These are phyloP conservation scores for Chlorella sp. DNA, from an alignment of 139 green algal species.

Conservation along the genomic window DNA sequence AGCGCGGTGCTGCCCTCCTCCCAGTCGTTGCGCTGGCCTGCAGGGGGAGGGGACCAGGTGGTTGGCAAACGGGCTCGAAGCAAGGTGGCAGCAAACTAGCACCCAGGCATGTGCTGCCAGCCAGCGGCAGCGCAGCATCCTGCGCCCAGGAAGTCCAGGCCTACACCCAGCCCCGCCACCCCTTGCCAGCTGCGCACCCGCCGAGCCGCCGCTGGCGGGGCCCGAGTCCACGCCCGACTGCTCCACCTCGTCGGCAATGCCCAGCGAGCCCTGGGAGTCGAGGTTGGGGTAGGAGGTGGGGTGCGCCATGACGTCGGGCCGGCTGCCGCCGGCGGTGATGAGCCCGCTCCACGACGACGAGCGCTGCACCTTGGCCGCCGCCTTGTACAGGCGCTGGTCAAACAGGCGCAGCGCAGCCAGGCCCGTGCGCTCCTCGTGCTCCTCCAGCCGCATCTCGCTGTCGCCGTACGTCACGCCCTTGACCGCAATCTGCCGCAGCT, in stretches of 20 bases:
- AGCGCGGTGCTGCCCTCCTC: conserved; percentile 34
- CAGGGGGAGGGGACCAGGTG: neutral
- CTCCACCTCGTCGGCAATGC: neutral
- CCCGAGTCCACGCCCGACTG: too few species aligned
- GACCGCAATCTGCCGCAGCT: conserved; percentile 63
- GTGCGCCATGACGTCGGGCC: conserved; percentile 38
- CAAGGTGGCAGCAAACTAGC: neutral
- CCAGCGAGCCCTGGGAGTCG: neutral
- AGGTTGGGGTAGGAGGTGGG: conserved; percentile 38
- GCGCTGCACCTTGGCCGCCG: conserved; percentile 37
- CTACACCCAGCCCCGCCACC: too few species aligned
- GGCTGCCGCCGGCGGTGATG: conserved; percentile 49
- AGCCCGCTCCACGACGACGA: conserved; percentile 39
- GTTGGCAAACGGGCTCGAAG: too few species aligned
- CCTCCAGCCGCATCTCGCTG: conserved; percentile 53
- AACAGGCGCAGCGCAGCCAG: conserved; percentile 49
- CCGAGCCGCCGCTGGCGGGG: neutral
- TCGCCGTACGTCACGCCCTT: conserved; percentile 53
- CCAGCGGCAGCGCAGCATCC: neutral
- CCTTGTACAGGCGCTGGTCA: conserved; percentile 48
- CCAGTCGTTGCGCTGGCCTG: conserved; percentile 17
- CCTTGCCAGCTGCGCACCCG: neutral
- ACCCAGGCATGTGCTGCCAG: neutral
- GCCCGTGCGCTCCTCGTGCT: conserved; percentile 33
- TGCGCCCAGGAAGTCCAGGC: too few species aligned